Evolutionary conservation across 2,329 filamentous ascomycete genomes (phyloP).

Genomic region (Fusarium anguioides): DNA sequence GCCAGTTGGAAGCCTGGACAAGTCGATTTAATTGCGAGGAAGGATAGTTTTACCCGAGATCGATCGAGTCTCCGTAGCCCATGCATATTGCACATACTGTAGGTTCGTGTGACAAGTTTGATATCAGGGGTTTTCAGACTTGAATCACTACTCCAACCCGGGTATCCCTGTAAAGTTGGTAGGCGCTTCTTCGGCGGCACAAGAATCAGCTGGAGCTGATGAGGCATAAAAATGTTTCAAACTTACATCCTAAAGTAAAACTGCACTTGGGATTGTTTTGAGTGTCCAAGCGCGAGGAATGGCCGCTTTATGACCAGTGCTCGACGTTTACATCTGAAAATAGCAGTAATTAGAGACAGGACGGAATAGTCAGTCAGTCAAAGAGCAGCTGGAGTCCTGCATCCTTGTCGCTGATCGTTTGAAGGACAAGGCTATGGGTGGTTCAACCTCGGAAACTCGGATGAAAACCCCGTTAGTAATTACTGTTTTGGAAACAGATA

Average conservation of each 20-base stretch:
- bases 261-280: not conserved
- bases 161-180: not conserved
- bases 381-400: not conserved
- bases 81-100: not conserved
- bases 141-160: not conserved
- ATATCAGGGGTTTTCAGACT: not conserved
- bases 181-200: not conserved
- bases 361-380: not conserved
- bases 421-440: not conserved
- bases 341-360: not conserved
- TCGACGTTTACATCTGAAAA: not conserved
- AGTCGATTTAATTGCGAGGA: not conserved
- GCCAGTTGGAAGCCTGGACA: not conserved
- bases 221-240: slow-evolving; percentile 1
- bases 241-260: not conserved
- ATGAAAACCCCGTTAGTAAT: not conserved
- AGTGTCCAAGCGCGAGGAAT: not conserved
- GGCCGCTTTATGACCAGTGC: not conserved
- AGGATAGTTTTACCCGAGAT: not conserved
- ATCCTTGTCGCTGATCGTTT: not conserved
- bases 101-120: not conserved
- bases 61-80: not conserved
- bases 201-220: not conserved
- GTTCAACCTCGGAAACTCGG: not conserved
- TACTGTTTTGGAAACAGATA: not conserved